Conservation (phyloP, 495 filamentous ascomycete genomes). For the Penicillium paradoxum region DNA sequence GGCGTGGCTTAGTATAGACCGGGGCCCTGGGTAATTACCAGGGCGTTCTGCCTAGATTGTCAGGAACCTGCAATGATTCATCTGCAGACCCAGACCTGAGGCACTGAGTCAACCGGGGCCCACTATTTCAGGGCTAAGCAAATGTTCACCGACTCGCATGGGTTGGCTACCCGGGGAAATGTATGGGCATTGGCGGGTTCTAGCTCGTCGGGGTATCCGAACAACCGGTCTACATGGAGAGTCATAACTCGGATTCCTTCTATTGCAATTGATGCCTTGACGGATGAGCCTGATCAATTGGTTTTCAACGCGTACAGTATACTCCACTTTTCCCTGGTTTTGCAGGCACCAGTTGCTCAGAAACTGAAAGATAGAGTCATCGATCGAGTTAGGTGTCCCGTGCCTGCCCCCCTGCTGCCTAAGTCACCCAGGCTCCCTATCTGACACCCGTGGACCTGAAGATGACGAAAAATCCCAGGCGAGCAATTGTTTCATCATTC, state of each 20-base stretch:
- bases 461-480: background rate
- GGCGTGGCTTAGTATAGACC: conserved; percentile 12
- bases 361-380: conserved; percentile 17
- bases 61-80: conserved; percentile 13
- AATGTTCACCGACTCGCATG: conserved; percentile 10
- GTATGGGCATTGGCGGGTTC: background rate
- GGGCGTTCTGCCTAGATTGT: conserved; percentile 9
- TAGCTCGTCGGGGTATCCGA: conserved; percentile 5
- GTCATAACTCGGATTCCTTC: conserved; percentile 1
- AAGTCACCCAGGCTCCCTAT: conserved; percentile 11
- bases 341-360: conserved; percentile 11
- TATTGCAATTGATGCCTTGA: conserved; percentile 16
- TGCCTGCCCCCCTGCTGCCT: conserved; percentile 18
- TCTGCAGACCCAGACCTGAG: conserved; percentile 1
- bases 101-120: conserved; percentile 9
- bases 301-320: conserved; percentile 4
- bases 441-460: background rate
- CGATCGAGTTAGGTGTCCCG: conserved; percentile 7
- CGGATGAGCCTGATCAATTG: background rate
- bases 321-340: conserved; percentile 2
- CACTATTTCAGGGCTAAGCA: conserved; percentile 11
- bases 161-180: conserved; percentile 10
- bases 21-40: conserved; percentile 7
- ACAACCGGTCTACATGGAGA: conserved; percentile 15
- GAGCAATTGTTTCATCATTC: background rate